phyloP scores from a whole-genome alignment of 73 alveolate genomes.

The Effrenium voratum region DNA sequence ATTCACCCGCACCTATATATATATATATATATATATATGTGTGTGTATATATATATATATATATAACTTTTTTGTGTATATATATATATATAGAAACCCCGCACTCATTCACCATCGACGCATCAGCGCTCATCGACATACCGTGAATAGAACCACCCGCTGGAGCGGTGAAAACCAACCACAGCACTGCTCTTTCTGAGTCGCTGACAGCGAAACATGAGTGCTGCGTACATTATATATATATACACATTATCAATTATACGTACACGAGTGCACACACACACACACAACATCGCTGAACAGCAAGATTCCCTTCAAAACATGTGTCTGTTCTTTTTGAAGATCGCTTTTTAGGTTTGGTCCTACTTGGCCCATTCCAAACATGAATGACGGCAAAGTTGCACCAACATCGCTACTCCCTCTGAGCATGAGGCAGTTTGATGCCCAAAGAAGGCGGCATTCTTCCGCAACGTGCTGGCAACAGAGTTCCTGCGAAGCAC shows the following conservation, averaged over 20 bases:
- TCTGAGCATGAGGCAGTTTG: conserved; percentile 44
- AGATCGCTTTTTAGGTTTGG: neutral
- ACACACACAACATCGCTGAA: neutral
- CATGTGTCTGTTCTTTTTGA: neutral
- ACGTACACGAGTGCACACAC: neutral
- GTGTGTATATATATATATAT: neutral
- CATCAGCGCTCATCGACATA: too few species aligned
- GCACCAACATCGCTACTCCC: neutral
- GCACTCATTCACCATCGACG: too few species aligned
- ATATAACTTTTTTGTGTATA: too few species aligned
- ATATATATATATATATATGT: too few species aligned
- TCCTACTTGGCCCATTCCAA: neutral
- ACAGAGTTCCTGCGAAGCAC: conserved; percentile 53
- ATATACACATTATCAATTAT: neutral
- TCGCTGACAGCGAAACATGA: too few species aligned
- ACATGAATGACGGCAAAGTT: neutral
- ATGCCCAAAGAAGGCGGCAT: conserved; percentile 52
- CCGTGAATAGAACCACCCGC: too few species aligned
- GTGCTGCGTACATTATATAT: too few species aligned
- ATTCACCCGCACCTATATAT: too few species aligned
- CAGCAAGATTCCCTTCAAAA: neutral
- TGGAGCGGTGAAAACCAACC: too few species aligned
- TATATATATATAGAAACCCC: too few species aligned
- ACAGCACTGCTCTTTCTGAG: too few species aligned
- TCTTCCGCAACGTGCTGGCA: conserved; percentile 80